These are phyloP conservation scores for Talaromyces sp. DNA, from an alignment of 2,329 filamentous ascomycete genomes.

Conservation along the genomic window DNA sequence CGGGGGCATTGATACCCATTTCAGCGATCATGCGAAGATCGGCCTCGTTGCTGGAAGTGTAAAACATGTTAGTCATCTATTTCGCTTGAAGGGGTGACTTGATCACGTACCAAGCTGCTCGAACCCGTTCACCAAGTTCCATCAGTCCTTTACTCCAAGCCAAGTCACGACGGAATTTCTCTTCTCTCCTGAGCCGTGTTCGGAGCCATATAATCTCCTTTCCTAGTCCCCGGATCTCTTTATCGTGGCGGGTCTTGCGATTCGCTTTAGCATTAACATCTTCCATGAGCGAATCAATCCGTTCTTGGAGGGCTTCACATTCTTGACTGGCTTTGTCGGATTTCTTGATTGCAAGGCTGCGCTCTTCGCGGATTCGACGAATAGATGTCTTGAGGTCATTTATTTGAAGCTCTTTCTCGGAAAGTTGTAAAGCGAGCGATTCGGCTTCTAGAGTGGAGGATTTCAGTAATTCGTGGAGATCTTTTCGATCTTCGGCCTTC, in stretches of 20 bases:
- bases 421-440: slow-evolving; percentile 68
- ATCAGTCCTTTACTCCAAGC: slow-evolving; percentile 86
- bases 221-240: slow-evolving; percentile 73
- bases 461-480: slow-evolving; percentile 47
- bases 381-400: slow-evolving; percentile 58
- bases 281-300: slow-evolving; percentile 60
- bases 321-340: slow-evolving; percentile 40
- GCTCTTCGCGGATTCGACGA: slow-evolving; percentile 55
- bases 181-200: slow-evolving; percentile 74
- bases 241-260: slow-evolving; percentile 49
- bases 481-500: slow-evolving; percentile 41
- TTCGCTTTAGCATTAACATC: slow-evolving; percentile 40
- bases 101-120: slow-evolving; percentile 70
- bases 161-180: slow-evolving; percentile 72
- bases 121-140: slow-evolving; percentile 66
- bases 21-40: slow-evolving; percentile 80
- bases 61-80: slow-evolving; percentile 6
- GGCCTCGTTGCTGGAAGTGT: slow-evolving; percentile 71
- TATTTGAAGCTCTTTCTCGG: slow-evolving; percentile 65
- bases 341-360: slow-evolving; percentile 39
- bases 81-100: slow-evolving; percentile 1
- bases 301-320: slow-evolving; percentile 51
- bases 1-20: slow-evolving; percentile 64
- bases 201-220: slow-evolving; percentile 92
- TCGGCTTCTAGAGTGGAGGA: slow-evolving; percentile 52